Base-by-base conservation (phyloP, 306 rosid genomes). In the Heteromeles arbutifolia region DNA sequence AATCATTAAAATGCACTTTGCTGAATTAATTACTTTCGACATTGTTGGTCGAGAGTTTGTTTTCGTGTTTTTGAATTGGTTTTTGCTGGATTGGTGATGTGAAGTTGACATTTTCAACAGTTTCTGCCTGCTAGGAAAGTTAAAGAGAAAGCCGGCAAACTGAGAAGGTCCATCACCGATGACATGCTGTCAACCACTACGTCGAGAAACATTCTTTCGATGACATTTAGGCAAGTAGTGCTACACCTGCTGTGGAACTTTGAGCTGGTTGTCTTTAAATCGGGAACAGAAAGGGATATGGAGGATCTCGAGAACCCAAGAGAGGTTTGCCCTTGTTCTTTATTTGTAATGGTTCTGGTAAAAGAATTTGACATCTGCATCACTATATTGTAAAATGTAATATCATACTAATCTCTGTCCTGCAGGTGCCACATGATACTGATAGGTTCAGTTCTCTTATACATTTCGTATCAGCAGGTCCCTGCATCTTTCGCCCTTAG, bases 181-280 rank as follows among this genome's bases (percentile, higher is more conserved):
- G 97, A 90, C 71, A 52, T 85, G 34, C 74, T 84, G 64, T 81
- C 88, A 11, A 65, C 88, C 79, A 72, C 91, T 43, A 17, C 77
- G 3, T 86, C 97, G 34, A 85, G 72, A 77, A 87, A 92, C 78
- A 83, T 90, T 75, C 90, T 95, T 52, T 85, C 97, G 67, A 90
- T 90, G 93, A 92, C 98, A 57, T 95, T 95, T 86, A 89, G 92
- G 84, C 98, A 95, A 90, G 96, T 95, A 39, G 96, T 92, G 78
- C 82, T 95, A 84, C 85, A 83, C 73, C 88, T 87, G 79, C 86
- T 88, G 66, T 95, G 95, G 97, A 90, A 65, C 89, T 84, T 80
- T 82, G 95, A 92, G 69, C 82, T 94, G 34, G 68, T 74, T 63
- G 83, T 88, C 68, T 94, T 86, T 73, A 83, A 67, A 76, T 96